Conservation (phyloP, 2,329 filamentous ascomycete species). For the Pseudopithomyces chartarum region DNA sequence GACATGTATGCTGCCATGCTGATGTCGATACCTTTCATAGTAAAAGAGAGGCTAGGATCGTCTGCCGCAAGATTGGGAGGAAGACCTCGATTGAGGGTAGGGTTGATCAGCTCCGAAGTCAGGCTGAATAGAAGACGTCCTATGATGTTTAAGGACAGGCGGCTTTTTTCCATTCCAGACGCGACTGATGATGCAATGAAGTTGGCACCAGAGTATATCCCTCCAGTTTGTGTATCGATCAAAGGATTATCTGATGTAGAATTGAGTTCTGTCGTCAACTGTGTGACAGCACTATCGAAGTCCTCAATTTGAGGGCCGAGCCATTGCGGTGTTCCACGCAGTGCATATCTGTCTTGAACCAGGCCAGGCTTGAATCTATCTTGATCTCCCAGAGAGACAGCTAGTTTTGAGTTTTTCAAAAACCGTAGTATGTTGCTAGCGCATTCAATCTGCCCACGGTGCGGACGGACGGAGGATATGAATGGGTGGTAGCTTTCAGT, state of each 20-base stretch:
- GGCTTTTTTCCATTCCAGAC: slow-evolving; percentile 67
- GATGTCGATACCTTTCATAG: slow-evolving; percentile 69
- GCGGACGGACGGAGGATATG: too few species aligned
- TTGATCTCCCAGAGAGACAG: neutral
- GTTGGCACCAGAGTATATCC: slow-evolving; percentile 67
- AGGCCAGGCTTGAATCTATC: neutral
- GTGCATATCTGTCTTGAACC: slow-evolving; percentile 65
- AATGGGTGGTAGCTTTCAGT: too few species aligned
- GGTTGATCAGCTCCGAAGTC: slow-evolving; percentile 66
- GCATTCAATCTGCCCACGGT: too few species aligned
- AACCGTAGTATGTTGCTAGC: too few species aligned
- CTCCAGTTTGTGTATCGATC: slow-evolving; percentile 55
- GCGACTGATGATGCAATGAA: slow-evolving; percentile 69
- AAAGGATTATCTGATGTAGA: slow-evolving; percentile 71
- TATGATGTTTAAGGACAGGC: slow-evolving; percentile 56
- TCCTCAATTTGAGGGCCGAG: slow-evolving; percentile 70
- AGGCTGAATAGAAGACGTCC: slow-evolving; percentile 70
- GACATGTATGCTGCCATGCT: slow-evolving; percentile 68
- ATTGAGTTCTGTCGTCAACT: slow-evolving; percentile 59
- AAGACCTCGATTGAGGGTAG: slow-evolving; percentile 62
- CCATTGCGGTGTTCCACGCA: slow-evolving; percentile 70
- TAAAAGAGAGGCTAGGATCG: slow-evolving; percentile 62
- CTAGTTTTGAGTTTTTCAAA: neutral
- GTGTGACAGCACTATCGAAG: slow-evolving; percentile 59
- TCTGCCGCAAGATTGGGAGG: slow-evolving; percentile 66